A percentile compares a stretch with the other conserved stretches of the same genome.
phyloP scores from a whole-genome alignment of 2,329 filamentous ascomycete genomes.

The Akanthomyces muscarius region DNA sequence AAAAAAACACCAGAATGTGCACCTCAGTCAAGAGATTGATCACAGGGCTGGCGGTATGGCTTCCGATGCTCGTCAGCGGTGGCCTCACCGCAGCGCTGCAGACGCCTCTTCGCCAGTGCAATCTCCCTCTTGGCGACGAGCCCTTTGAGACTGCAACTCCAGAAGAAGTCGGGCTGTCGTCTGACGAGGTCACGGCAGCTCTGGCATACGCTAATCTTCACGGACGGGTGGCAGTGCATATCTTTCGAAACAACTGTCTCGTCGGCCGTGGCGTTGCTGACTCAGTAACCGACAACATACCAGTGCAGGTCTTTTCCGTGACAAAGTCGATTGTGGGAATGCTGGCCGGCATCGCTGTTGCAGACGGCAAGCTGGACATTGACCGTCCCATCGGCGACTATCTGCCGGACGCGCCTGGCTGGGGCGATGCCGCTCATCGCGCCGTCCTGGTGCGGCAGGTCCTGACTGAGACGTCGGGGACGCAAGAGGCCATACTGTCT shows the following conservation, averaged over 20 bases:
- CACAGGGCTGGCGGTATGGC: not conserved
- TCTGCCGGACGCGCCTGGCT: not conserved
- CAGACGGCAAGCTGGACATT: conserved; percentile 1
- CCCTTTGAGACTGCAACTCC: not conserved
- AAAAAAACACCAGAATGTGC: too few relatives aligned
- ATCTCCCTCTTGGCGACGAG: not conserved
- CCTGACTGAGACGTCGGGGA: not conserved
- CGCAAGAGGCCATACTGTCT: not conserved
- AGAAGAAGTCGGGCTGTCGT: conserved; percentile 2
- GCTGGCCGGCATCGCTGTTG: not conserved
- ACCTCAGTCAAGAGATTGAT: not conserved
- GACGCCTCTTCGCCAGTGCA: not conserved
- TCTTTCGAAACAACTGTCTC: conserved; percentile 4
- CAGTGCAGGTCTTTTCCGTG: conserved; percentile 4
- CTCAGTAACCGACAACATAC: not conserved
- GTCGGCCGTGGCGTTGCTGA: not conserved
- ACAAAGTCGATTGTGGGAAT: not conserved
- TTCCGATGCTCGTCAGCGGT: not conserved
- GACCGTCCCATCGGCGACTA: not conserved
- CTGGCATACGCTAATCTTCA: not conserved
- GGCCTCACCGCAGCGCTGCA: not conserved
- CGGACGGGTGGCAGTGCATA: not conserved
- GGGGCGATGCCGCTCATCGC: not conserved
- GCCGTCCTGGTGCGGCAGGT: not conserved
- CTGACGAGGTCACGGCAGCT: not conserved